phyloP scores from a whole-genome alignment of 306 rosid genomes.

The Vachellia collinsii region DNA sequence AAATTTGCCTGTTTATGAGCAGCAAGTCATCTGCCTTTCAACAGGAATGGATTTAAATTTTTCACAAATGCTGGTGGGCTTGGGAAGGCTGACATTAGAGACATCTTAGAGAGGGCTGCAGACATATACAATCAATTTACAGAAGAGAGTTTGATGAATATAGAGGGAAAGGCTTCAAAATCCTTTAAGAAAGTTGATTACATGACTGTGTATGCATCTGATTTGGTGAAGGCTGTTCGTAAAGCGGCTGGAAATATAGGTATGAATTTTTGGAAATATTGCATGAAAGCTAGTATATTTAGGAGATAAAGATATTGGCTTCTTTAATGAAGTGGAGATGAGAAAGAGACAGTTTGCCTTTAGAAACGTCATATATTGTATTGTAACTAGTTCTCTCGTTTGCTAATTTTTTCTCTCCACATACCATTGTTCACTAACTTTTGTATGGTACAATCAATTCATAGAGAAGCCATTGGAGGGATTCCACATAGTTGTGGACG shows the following conservation, averaged over 20 bases:
- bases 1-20: slow-evolving; percentile 43
- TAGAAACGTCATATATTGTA: slow-evolving; percentile 6
- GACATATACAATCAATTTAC: slow-evolving; percentile 69
- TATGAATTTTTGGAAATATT: slow-evolving; percentile 43
- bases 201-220: slow-evolving; percentile 83
- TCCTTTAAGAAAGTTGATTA: slow-evolving; percentile 70
- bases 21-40: slow-evolving; percentile 98
- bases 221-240: slow-evolving; percentile 84
- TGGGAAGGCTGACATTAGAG: slow-evolving; percentile 90
- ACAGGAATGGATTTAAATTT: slow-evolving; percentile 94
- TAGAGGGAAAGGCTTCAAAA: slow-evolving; percentile 57
- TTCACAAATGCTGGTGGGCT: slow-evolving; percentile 92
- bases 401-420: background rate
- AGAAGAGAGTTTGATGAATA: slow-evolving; percentile 50
- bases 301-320: slow-evolving; percentile 21
- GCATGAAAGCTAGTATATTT: slow-evolving; percentile 29
- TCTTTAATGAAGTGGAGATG: slow-evolving; percentile 25
- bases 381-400: slow-evolving; percentile 16
- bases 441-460: slow-evolving; percentile 34
- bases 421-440: slow-evolving; percentile 26
- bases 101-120: slow-evolving; percentile 86
- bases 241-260: slow-evolving; percentile 91
- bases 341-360: background rate
- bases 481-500: slow-evolving; percentile 92
- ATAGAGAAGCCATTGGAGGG: slow-evolving; percentile 93